These are phyloP conservation scores for Claviceps citrina DNA, from an alignment of 2,329 filamentous ascomycete genomes.

Conservation along the genomic window DNA sequence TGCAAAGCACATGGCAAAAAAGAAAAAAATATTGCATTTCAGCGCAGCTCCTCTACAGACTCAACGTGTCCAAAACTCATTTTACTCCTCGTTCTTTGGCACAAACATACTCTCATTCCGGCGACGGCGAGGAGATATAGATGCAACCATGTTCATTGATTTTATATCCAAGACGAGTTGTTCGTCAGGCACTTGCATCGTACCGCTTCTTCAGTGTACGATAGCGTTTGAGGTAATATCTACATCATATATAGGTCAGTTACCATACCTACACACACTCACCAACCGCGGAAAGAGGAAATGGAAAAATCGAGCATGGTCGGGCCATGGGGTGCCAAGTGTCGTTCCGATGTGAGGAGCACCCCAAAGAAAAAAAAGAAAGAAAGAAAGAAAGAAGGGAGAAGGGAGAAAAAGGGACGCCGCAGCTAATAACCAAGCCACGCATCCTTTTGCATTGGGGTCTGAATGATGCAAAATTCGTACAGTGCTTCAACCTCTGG, in stretches of 20 bases:
- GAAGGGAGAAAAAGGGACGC: too few relatives aligned
- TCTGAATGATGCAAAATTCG: slow-evolving; percentile 24
- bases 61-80: neutral
- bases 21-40: neutral
- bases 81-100: neutral
- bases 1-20: neutral
- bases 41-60: neutral
- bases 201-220: slow-evolving; percentile 73
- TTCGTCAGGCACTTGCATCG: slow-evolving; percentile 25
- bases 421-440: too few relatives aligned
- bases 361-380: neutral
- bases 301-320: neutral
- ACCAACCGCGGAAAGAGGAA: neutral
- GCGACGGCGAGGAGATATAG: neutral
- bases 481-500: slow-evolving; percentile 84
- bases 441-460: neutral
- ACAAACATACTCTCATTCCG: neutral
- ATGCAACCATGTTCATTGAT: neutral
- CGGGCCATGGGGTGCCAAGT: neutral
- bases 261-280: neutral
- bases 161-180: neutral
- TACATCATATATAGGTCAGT: slow-evolving; percentile 20
- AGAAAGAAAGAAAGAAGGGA: neutral
- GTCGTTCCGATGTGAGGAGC: neutral
- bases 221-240: slow-evolving; percentile 87